Evolutionary conservation across 306 rosid genomes (phyloP), one percentile per base, ranked within the genome.

Genomic region (Cicer arietinum): DNA sequence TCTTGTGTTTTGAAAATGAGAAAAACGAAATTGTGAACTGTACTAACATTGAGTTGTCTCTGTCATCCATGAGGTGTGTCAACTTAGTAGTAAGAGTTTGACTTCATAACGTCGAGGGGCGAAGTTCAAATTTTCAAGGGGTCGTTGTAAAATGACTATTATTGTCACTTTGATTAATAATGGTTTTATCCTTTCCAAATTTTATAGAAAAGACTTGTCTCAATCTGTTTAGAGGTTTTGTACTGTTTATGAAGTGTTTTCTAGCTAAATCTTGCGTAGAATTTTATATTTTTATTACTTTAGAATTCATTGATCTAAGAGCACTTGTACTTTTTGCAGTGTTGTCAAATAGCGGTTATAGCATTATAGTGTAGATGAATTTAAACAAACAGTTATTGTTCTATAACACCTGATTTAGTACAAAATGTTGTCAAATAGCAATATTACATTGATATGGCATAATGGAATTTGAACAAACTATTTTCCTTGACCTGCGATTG

Each of bases 151-250:
- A 25, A 25, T 25, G 35, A 25, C 35, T 25, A 25, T 25, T 25
- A 2, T 4, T 25, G 30, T 25, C 35, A 25, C 35, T 25, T 25
- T 25, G 35, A 25, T 25, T 25, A 25, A 25, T 25, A 25, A 25
- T 25, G 35, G 35, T 25, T 25, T 25, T 25, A 25, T 2, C 35
- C 35, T 25, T 25, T 25, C 4, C 4, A 25, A 25, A 25, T 25
- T 25, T 25, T 25, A 25, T 2, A 25, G 35, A 25, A 25, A 25
- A 25, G 35, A 80, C 20, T 35, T 80, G 45, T 53, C n/a, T 74
- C 35, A 62, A 47, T 57, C 76, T 67, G 61, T 69, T 37, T 54
- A 51, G 30, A 57, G 54, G 48, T 46, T 53, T 46, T 54, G 25
- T 78, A 50, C 12, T 14, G 14, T 41, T 6, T 3, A 30, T 22